phyloP scores from a whole-genome alignment of 2,329 filamentous ascomycete genomes.

The Diaporthe vaccinii region DNA sequence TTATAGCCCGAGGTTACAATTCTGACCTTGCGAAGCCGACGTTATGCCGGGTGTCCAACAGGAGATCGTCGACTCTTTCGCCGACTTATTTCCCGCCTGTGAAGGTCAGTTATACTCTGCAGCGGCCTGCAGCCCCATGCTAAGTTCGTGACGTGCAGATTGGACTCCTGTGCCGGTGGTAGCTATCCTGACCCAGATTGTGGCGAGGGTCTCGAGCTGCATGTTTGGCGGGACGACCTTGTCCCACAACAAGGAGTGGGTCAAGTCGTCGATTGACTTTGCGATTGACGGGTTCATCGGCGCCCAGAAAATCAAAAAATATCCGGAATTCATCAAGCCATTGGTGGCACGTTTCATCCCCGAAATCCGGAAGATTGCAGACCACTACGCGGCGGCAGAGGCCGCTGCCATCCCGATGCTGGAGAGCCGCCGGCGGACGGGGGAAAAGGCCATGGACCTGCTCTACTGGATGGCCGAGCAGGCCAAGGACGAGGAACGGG shows the following conservation, averaged over 20 bases:
- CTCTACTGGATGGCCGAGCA: conserved; percentile 46
- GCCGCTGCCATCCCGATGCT: conserved; percentile 47
- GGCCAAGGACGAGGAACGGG: conserved; percentile 23
- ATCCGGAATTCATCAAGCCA: conserved; percentile 46
- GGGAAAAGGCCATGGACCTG: conserved; percentile 44
- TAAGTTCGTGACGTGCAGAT: neutral
- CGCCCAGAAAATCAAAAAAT: conserved; percentile 43
- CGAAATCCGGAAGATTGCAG: conserved; percentile 46
- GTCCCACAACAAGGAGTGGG: conserved; percentile 48
- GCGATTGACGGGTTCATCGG: conserved; percentile 48
- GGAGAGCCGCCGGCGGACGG: conserved; percentile 27
- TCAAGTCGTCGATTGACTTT: conserved; percentile 48
- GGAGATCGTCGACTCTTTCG: conserved; percentile 45
- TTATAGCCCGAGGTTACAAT: neutral
- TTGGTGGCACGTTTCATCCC: conserved; percentile 46
- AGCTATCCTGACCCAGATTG: conserved; percentile 45
- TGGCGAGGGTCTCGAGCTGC: conserved; percentile 48
- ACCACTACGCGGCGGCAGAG: conserved; percentile 45
- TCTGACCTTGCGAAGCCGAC: neutral
- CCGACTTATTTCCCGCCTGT: conserved; percentile 42
- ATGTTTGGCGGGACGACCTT: conserved; percentile 48
- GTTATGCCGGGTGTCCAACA: conserved; percentile 42
- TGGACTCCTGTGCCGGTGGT: conserved; percentile 45
- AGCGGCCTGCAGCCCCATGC: neutral
- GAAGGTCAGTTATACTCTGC: conserved; percentile 41